phyloP scores from a whole-genome alignment of 2,329 filamentous ascomycete genomes.

The Fusarium begoniae region DNA sequence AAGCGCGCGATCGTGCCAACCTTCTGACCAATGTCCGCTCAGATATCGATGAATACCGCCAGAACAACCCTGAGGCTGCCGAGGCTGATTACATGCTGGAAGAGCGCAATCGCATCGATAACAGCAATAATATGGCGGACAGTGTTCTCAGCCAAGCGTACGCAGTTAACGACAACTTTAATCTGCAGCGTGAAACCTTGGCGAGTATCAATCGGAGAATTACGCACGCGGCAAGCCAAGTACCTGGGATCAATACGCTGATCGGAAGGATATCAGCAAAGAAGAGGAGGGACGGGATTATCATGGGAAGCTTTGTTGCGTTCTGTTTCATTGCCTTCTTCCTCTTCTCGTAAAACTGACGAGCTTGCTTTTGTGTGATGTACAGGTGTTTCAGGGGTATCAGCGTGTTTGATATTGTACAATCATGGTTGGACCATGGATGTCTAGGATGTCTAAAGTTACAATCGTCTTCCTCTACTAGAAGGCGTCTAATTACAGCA shows the following conservation, averaged over 20 bases:
- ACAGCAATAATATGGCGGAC: slow-evolving; percentile 89
- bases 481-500: slow-evolving; percentile 36
- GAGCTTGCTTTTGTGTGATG: slow-evolving; percentile 23
- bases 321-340: slow-evolving; percentile 89
- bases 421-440: slow-evolving; percentile 40
- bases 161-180: slow-evolving; percentile 92
- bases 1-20: slow-evolving; percentile 87
- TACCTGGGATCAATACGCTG: slow-evolving; percentile 91
- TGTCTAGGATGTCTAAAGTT: slow-evolving; percentile 38
- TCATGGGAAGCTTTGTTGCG: slow-evolving; percentile 90
- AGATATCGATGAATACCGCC: slow-evolving; percentile 90
- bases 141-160: slow-evolving; percentile 94
- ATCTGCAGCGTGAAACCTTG: slow-evolving; percentile 85
- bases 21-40: slow-evolving; percentile 89
- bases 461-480: slow-evolving; percentile 32
- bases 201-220: slow-evolving; percentile 91
- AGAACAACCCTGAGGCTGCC: slow-evolving; percentile 79
- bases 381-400: slow-evolving; percentile 53
- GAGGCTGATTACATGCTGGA: slow-evolving; percentile 98
- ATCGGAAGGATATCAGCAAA: slow-evolving; percentile 94
- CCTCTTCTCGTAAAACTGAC: slow-evolving; percentile 68
- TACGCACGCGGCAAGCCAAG: slow-evolving; percentile 85
- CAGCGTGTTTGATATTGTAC: slow-evolving; percentile 49
- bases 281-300: slow-evolving; percentile 93
- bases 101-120: slow-evolving; percentile 85